A percentile compares a stretch with the other conserved stretches of the same genome.
Conservation (phyloP, 345 rosid genomes). For the Melaleuca quinquenervia region DNA sequence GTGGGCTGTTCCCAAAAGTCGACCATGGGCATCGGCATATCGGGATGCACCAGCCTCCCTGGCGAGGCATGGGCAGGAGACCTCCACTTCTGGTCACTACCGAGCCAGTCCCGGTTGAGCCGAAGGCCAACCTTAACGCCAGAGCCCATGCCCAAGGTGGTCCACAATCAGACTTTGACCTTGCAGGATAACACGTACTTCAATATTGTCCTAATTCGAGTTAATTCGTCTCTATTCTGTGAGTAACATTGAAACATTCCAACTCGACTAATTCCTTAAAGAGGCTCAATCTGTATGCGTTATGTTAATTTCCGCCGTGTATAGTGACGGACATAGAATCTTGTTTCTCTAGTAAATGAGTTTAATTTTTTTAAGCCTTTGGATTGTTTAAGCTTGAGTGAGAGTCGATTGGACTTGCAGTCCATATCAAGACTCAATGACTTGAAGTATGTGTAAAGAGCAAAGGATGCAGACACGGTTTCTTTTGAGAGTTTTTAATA, state of each 20-base stretch:
- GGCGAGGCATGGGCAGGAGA: not conserved
- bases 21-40: not conserved
- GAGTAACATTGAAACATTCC: not conserved
- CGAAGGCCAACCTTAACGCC: not conserved
- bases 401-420: not conserved
- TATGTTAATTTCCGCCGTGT: not conserved
- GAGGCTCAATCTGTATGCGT: fast-evolving
- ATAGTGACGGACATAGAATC: fast-evolving
- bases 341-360: not conserved
- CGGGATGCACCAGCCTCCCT: not conserved
- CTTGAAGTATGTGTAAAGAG: not conserved
- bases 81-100: not conserved
- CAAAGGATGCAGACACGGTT: not conserved
- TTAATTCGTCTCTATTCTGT: not conserved
- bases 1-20: not conserved
- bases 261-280: not conserved
- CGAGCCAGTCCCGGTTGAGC: not conserved
- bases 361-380: not conserved
- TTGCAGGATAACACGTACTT: not conserved
- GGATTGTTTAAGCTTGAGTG: not conserved
- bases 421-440: not conserved
- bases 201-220: not conserved
- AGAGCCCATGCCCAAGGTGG: not conserved
- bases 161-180: not conserved
- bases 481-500: not conserved